Conservation (phyloP, 495 filamentous ascomycete genomes). For the Oidiodendron maius region DNA sequence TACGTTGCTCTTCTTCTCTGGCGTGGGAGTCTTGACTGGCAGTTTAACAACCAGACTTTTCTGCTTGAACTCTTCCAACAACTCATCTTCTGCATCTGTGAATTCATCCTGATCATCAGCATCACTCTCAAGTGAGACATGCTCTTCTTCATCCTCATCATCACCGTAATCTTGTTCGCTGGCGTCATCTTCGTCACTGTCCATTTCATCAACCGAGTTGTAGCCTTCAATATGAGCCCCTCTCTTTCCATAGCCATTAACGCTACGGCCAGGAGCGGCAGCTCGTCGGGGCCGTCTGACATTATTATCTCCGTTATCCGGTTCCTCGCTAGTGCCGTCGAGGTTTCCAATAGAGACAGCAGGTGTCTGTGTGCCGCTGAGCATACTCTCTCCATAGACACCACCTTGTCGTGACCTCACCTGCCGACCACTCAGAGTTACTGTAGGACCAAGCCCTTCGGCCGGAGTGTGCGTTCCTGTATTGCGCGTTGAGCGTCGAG, state of each 20-base stretch:
- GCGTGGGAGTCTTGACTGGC: slow-evolving; percentile 31
- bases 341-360: slow-evolving; percentile 18
- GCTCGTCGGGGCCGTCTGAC: slow-evolving; percentile 19
- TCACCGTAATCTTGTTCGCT: slow-evolving; percentile 60
- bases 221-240: slow-evolving; percentile 37
- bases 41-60: slow-evolving; percentile 63
- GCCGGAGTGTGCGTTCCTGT: slow-evolving; percentile 66
- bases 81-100: slow-evolving; percentile 37
- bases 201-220: slow-evolving; percentile 54
- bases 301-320: slow-evolving; percentile 10
- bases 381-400: slow-evolving; percentile 66
- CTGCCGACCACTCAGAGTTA: slow-evolving; percentile 87
- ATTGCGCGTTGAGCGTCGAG: slow-evolving; percentile 68
- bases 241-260: slow-evolving; percentile 35
- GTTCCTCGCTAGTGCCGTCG: slow-evolving; percentile 11
- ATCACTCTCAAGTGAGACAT: slow-evolving; percentile 54
- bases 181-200: slow-evolving; percentile 59
- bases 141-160: slow-evolving; percentile 66
- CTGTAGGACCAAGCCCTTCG: slow-evolving; percentile 57
- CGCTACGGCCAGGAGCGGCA: slow-evolving; percentile 10
- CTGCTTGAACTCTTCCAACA: slow-evolving; percentile 51
- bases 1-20: slow-evolving; percentile 17
- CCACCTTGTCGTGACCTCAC: slow-evolving; percentile 69
- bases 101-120: slow-evolving; percentile 52
- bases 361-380: slow-evolving; percentile 45